These are phyloP conservation scores for Debaryomyces udenii DNA, from an alignment of 1,139 yeast genomes.

Conservation along the genomic window DNA sequence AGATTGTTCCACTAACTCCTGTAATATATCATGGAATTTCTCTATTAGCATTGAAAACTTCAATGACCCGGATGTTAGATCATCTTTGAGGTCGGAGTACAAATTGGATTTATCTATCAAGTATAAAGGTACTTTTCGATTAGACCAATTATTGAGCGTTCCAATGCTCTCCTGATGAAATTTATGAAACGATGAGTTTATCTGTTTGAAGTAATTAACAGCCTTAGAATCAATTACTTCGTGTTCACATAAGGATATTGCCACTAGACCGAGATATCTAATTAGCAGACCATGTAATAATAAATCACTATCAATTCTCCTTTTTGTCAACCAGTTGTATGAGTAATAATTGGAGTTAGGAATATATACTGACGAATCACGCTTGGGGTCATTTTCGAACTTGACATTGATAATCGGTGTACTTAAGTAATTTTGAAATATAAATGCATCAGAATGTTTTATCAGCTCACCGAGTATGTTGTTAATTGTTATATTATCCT, in stretches of 20 bases:
- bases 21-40: constrained; percentile 21
- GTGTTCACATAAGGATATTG: constrained; percentile 43
- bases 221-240: constrained; percentile 43
- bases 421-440: constrained; percentile 37
- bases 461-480: constrained; percentile 33
- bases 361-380: constrained; percentile 33
- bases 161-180: constrained; percentile 19
- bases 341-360: constrained; percentile 44
- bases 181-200: constrained; percentile 22
- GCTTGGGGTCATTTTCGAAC: constrained; percentile 34
- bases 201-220: constrained; percentile 24
- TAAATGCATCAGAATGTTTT: constrained; percentile 30
- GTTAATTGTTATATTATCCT: constrained; percentile 36
- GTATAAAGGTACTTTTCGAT: constrained; percentile 24
- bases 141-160: constrained; percentile 25
- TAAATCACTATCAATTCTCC: constrained; percentile 32
- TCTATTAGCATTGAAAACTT: constrained; percentile 23
- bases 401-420: constrained; percentile 40
- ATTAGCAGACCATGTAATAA: constrained; percentile 42
- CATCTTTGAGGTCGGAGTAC: constrained; percentile 24
- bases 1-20: constrained; percentile 20
- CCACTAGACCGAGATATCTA: constrained; percentile 40
- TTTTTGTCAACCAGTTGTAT: constrained; percentile 35
- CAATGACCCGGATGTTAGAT: constrained; percentile 18
- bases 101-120: constrained; percentile 26